Conservation (phyloP, 352 stramenopile species). For the Pythium coloratum region DNA sequence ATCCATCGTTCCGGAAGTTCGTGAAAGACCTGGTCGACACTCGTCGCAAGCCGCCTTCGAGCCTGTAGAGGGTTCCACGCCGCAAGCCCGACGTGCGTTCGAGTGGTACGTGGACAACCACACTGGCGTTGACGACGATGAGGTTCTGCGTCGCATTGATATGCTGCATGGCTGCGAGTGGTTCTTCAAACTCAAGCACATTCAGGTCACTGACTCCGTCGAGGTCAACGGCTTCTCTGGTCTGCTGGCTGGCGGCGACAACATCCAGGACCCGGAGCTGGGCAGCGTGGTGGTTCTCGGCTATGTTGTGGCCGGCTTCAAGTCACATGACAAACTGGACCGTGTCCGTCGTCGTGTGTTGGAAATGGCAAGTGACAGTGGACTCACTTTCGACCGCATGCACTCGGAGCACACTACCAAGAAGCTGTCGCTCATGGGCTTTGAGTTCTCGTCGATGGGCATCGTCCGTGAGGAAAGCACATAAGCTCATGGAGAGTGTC, state of each 20-base stretch:
- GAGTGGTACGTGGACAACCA: conserved; percentile 3
- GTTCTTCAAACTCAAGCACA: background rate
- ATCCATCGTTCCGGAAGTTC: conserved; percentile 5
- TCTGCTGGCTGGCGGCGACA: too few species aligned
- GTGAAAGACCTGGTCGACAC: background rate
- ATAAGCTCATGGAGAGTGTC: too few species aligned
- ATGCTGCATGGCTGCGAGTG: background rate
- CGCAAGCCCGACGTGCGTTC: conserved; percentile 1
- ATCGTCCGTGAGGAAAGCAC: conserved; percentile 9
- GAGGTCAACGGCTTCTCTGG: background rate
- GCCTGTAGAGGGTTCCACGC: background rate
- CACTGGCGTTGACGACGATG: background rate
- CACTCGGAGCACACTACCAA: background rate
- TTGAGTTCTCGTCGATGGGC: conserved; percentile 7
- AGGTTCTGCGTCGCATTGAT: background rate
- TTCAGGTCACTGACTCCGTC: background rate
- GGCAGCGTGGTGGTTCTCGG: conserved; percentile 5
- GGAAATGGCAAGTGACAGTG: background rate
- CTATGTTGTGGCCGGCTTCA: conserved; percentile 2
- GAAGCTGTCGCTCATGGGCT: conserved; percentile 5
- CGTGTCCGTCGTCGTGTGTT: background rate
- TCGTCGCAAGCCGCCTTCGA: background rate
- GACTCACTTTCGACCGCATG: background rate
- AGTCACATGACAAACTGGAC: background rate
- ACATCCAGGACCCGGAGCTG: background rate